These are phyloP conservation scores for Termitomyces sp. DNA, from an alignment of 768 basidiomycete species.

Conservation along the genomic window DNA sequence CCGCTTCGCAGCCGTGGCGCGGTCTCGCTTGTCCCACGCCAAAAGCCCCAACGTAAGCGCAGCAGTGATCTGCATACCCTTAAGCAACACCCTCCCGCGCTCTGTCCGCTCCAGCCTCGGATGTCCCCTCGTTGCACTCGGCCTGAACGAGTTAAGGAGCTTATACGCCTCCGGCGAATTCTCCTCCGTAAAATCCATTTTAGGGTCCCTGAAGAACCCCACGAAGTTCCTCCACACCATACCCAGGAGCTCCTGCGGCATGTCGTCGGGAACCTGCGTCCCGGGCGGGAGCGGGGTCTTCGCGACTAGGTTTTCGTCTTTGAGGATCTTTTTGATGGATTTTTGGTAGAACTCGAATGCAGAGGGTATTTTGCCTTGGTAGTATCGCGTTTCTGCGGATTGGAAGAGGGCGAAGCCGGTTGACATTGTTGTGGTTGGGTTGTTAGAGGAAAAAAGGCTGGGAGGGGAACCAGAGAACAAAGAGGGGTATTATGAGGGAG, in stretches of 20 bases:
- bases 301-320: slow-evolving; percentile 21
- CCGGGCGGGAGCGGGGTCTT: slow-evolving; percentile 5
- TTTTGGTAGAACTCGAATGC: slow-evolving; percentile 25
- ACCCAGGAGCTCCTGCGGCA: slow-evolving; percentile 22
- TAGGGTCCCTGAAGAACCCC: slow-evolving; percentile 22
- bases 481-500: not conserved
- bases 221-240: slow-evolving; percentile 25
- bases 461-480: too few species aligned
- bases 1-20: slow-evolving; percentile 27
- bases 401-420: not conserved
- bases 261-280: slow-evolving; percentile 9
- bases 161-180: slow-evolving; percentile 26
- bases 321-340: slow-evolving; percentile 23
- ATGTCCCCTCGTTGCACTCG: slow-evolving; percentile 14
- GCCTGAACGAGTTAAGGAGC: slow-evolving; percentile 24
- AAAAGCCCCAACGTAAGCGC: slow-evolving; percentile 25
- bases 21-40: slow-evolving; percentile 28
- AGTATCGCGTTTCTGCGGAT: not conserved
- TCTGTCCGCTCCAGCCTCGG: slow-evolving; percentile 18
- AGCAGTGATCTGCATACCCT: slow-evolving; percentile 27
- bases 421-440: not conserved
- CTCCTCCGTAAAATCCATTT: slow-evolving; percentile 17
- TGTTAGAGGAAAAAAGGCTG: not conserved
- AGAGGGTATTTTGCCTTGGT: not conserved
- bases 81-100: slow-evolving; percentile 23